A percentile compares a stretch with the other conserved stretches of the same genome.
These are phyloP conservation scores for Yamadazyma paraphyllophila DNA, from an alignment of 805 yeast genomes.

Conservation along the genomic window DNA sequence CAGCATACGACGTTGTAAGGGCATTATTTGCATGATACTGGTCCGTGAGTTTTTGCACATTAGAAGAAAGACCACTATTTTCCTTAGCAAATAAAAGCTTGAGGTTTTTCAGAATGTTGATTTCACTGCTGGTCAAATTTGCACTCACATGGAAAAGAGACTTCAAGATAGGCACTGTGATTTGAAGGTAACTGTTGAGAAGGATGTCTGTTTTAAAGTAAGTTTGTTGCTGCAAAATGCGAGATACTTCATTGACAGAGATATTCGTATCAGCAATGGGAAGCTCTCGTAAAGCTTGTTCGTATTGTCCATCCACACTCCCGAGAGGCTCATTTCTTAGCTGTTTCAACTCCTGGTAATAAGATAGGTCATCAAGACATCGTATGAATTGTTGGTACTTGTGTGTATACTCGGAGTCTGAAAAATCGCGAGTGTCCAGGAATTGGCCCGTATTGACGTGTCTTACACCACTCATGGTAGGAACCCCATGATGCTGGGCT, in stretches of 20 bases:
- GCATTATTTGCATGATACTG: constrained; percentile 9
- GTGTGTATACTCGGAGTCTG: constrained; percentile 20
- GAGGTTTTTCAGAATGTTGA: constrained; percentile 11
- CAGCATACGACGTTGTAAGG: constrained; percentile 1
- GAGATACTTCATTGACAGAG: constrained; percentile 2
- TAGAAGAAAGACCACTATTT: constrained; percentile 9
- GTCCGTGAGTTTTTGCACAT: constrained; percentile 16
- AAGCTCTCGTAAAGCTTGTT: constrained; percentile 12
- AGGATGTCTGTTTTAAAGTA: constrained; percentile 25
- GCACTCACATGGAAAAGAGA: constrained; percentile 29
- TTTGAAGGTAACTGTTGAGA: constrained; percentile 24
- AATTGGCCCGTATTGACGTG: not conserved
- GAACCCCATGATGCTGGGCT: constrained; percentile 35
- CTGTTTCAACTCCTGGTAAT: constrained; percentile 24
- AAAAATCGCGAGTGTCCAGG: not conserved
- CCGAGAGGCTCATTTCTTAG: constrained; percentile 15
- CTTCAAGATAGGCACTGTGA: constrained; percentile 31
- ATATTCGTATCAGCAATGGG: not conserved
- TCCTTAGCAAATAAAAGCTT: constrained; percentile 10
- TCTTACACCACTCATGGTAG: constrained; percentile 9
- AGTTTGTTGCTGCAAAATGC: constrained; percentile 6
- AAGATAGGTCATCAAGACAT: constrained; percentile 27
- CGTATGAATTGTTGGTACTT: constrained; percentile 22
- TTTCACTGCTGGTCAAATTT: constrained; percentile 28
- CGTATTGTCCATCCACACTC: constrained; percentile 17